Percentiles rank a stretch among this genome's conserved stretches.
Conservation (phyloP, 2,329 filamentous ascomycete species). For the Hymenoscyphus infarciens region DNA sequence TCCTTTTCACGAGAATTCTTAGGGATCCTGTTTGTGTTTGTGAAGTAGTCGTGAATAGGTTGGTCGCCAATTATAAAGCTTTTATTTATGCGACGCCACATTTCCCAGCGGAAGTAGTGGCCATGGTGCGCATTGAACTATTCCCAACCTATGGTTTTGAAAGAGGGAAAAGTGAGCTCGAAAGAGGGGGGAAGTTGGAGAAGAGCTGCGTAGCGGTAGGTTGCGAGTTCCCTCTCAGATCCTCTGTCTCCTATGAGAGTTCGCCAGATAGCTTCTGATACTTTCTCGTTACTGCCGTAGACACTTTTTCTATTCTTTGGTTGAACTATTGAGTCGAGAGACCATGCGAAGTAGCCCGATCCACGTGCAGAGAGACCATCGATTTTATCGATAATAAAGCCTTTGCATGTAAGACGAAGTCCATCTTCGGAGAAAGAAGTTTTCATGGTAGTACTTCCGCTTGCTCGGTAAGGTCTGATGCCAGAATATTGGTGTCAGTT, state of each 20-base stretch:
- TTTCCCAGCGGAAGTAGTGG: conserved; percentile 20
- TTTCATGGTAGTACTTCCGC: background rate
- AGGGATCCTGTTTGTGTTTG: conserved; percentile 12
- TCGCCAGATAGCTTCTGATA: conserved; percentile 14
- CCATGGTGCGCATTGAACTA: conserved; percentile 12
- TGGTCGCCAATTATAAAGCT: conserved; percentile 10
- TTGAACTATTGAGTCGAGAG: conserved; percentile 12
- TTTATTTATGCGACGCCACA: conserved; percentile 13
- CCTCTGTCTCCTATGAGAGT: conserved; percentile 18
- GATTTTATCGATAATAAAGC: conserved; percentile 18
- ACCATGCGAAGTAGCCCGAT: conserved; percentile 17
- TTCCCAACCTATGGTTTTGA: conserved; percentile 14
- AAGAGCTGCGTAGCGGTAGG: conserved; percentile 6
- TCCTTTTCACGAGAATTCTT: conserved; percentile 13
- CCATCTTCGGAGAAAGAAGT: conserved; percentile 11
- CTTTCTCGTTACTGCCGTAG: conserved; percentile 8
- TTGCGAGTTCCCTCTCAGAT: conserved; percentile 7
- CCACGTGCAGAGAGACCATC: conserved; percentile 17
- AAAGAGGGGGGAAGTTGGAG: conserved; percentile 15
- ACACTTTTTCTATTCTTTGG: conserved; percentile 1
- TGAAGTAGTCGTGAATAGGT: conserved; percentile 13
- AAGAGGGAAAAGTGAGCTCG: conserved; percentile 1
- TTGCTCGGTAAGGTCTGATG: conserved; percentile 14
- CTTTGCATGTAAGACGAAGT: conserved; percentile 14
- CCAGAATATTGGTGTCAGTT: no score